Conservation (phyloP, 2,329 filamentous ascomycete species). For the Ophiocordyceps sinensis region DNA sequence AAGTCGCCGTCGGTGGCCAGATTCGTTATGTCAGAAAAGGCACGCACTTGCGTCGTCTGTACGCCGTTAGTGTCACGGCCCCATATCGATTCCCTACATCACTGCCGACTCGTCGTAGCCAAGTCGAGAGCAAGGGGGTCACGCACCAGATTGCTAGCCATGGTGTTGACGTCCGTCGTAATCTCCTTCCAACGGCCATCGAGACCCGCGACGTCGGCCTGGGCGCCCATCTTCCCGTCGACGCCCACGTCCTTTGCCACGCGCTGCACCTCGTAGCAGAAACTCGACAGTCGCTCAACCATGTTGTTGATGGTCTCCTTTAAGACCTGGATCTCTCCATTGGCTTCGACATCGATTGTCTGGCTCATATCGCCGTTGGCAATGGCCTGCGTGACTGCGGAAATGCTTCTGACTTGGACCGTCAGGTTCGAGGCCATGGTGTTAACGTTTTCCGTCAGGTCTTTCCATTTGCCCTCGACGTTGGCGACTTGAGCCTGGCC, state of each 20-base stretch:
- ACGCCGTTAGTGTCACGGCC: slow-evolving; percentile 11
- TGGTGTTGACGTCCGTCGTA: slow-evolving; percentile 90
- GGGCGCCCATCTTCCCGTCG: slow-evolving; percentile 95
- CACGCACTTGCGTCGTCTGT: slow-evolving; percentile 89
- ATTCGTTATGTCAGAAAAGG: slow-evolving; percentile 97
- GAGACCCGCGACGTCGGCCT: slow-evolving; percentile 85
- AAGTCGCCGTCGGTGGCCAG: slow-evolving; percentile 94
- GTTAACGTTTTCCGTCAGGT: slow-evolving; percentile 83
- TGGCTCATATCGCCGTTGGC: slow-evolving; percentile 92
- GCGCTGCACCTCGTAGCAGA: slow-evolving; percentile 89
- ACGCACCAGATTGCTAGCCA: slow-evolving; percentile 53
- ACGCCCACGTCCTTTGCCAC: slow-evolving; percentile 95
- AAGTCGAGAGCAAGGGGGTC: neutral
- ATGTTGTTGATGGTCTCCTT: slow-evolving; percentile 99
- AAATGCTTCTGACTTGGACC: slow-evolving; percentile 76
- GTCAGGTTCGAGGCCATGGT: slow-evolving; percentile 58
- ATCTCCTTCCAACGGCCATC: slow-evolving; percentile 97
- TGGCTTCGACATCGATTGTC: slow-evolving; percentile 88
- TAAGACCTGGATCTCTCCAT: slow-evolving; percentile 83
- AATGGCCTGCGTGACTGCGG: slow-evolving; percentile 86
- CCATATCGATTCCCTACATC: too few species aligned
- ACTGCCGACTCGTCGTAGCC: neutral
- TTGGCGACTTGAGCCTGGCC: slow-evolving; percentile 90
- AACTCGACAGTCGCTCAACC: slow-evolving; percentile 88
- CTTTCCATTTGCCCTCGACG: slow-evolving; percentile 96